phyloP scores from a whole-genome alignment of 2,329 filamentous ascomycete genomes.

The Coniella lustricola region DNA sequence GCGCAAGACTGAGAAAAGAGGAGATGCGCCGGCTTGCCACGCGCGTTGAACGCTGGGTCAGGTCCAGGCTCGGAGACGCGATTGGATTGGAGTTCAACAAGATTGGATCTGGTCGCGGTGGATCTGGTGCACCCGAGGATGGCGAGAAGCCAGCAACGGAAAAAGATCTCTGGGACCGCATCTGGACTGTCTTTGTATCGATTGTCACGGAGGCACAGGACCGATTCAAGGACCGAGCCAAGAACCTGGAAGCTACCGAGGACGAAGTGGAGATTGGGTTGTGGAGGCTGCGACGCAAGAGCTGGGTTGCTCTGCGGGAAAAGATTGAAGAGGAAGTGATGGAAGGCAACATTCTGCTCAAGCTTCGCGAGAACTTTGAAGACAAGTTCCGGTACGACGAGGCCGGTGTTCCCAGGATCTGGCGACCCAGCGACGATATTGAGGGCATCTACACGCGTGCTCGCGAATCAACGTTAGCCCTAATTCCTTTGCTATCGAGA shows the following conservation, averaged over 20 bases:
- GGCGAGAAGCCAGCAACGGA: slow-evolving; percentile 68
- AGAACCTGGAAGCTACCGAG: slow-evolving; percentile 85
- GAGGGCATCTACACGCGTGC: slow-evolving; percentile 91
- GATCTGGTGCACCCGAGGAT: slow-evolving; percentile 70
- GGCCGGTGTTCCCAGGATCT: slow-evolving; percentile 87
- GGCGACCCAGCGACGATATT: slow-evolving; percentile 94
- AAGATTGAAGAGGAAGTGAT: slow-evolving; percentile 97
- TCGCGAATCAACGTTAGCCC: slow-evolving; percentile 80
- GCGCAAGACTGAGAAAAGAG: slow-evolving; percentile 76
- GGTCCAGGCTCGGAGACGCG: slow-evolving; percentile 77
- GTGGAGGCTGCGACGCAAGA: slow-evolving; percentile 89
- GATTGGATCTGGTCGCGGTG: slow-evolving; percentile 79
- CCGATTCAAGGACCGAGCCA: slow-evolving; percentile 80
- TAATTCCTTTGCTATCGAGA: slow-evolving; percentile 81
- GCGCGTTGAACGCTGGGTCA: slow-evolving; percentile 89
- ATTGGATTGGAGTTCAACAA: slow-evolving; percentile 94
- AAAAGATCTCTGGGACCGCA: slow-evolving; percentile 89
- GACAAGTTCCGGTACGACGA: slow-evolving; percentile 99
- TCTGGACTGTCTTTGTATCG: slow-evolving; percentile 79
- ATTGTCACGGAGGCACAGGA: slow-evolving; percentile 80
- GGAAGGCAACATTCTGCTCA: slow-evolving; percentile 92
- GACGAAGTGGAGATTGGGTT: slow-evolving; percentile 89
- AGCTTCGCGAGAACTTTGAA: slow-evolving; percentile 96
- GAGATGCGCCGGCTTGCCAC: slow-evolving; percentile 92
- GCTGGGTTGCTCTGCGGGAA: slow-evolving; percentile 82